A percentile compares a stretch with the other conserved stretches of the same genome.
phyloP scores from a whole-genome alignment of 1,284 basidiomycete genomes.

The Ceratobasidium sp. region DNA sequence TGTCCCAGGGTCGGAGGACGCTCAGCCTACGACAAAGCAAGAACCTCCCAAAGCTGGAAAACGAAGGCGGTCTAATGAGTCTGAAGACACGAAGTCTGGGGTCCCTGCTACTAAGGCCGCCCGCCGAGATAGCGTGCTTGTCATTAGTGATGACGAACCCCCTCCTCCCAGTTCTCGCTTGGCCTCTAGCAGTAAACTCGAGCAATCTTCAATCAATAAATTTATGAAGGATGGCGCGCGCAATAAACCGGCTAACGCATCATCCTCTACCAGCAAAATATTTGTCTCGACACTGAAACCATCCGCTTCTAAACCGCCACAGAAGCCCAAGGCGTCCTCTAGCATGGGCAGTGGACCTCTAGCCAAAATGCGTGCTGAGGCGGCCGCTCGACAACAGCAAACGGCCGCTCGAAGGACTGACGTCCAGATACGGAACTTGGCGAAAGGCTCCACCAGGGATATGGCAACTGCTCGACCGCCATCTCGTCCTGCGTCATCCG shows the following conservation, averaged over 20 bases:
- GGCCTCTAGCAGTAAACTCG: neutral
- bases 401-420: constrained; percentile 26
- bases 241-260: constrained; percentile 13
- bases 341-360: neutral
- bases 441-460: constrained; percentile 36
- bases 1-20: neutral
- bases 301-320: constrained; percentile 30
- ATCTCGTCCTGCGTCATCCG: constrained; percentile 56
- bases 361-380: constrained; percentile 33
- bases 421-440: constrained; percentile 29
- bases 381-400: constrained; percentile 30
- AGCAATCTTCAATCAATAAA: constrained; percentile 17
- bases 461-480: constrained; percentile 49
- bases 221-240: constrained; percentile 24
- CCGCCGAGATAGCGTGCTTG: constrained; percentile 11
- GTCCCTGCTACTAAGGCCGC: constrained; percentile 6
- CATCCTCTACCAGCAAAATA: constrained; percentile 20
- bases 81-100: constrained; percentile 8
- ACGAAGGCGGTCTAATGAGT: constrained; percentile 1
- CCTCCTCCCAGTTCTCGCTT: neutral
- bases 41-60: constrained; percentile 16
- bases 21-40: neutral
- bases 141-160: constrained; percentile 37
- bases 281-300: constrained; percentile 26
- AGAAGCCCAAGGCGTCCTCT: constrained; percentile 44